Evolutionary conservation across 2,329 filamentous ascomycete species (phyloP).

Genomic region (Diaporthe sp.): DNA sequence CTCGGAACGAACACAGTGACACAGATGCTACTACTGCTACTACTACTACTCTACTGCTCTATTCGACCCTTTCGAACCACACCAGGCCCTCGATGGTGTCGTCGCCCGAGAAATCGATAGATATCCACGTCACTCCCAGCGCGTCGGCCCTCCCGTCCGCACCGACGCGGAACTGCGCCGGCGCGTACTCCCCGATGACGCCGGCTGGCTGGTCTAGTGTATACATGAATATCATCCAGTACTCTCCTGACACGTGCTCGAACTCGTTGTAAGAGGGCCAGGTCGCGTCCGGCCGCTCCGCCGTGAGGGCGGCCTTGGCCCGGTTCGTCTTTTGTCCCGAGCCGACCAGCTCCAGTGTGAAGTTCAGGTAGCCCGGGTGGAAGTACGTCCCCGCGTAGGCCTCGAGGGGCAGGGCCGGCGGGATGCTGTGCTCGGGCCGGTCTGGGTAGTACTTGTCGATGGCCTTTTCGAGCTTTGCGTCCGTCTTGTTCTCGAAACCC

Average conservation of each 20-base stretch:
- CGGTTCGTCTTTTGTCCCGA: not conserved
- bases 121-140: conserved; percentile 50
- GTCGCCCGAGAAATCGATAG: conserved; percentile 41
- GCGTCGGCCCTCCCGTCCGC: conserved; percentile 47
- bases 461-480: conserved; percentile 50
- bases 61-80: conserved; percentile 48
- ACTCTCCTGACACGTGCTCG: conserved; percentile 54
- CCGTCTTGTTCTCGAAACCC: conserved; percentile 40
- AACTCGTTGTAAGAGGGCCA: conserved; percentile 52
- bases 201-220: conserved; percentile 47
- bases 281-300: conserved; percentile 48
- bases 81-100: conserved; percentile 51
- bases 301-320: conserved; percentile 43
- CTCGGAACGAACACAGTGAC: conserved; percentile 31
- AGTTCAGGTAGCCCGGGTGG: conserved; percentile 57
- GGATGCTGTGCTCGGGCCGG: conserved; percentile 52
- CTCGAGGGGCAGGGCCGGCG: conserved; percentile 52
- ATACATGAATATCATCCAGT: conserved; percentile 51
- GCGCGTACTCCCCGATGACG: conserved; percentile 47
- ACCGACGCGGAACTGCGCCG: conserved; percentile 51
- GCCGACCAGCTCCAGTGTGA: conserved; percentile 47
- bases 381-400: conserved; percentile 59
- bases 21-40: not conserved
- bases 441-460: conserved; percentile 55
- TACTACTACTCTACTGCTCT: not conserved